Base-by-base conservation (phyloP, 225 moss, liverwort and hornwort species). In the Pseudisothecium myosuroides region DNA sequence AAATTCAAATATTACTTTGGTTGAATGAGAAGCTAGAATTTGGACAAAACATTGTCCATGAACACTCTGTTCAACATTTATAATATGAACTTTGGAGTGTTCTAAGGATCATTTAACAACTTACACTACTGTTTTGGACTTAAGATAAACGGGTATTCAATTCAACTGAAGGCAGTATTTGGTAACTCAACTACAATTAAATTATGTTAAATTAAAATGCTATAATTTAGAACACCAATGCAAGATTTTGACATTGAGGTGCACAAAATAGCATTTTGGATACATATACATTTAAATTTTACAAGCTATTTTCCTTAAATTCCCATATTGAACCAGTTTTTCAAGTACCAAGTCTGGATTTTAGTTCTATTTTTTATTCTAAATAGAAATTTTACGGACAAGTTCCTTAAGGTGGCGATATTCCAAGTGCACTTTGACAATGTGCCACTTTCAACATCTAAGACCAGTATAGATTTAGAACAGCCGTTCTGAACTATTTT, bases 1-100 rank as follows among this genome's bases (percentile, higher is more conserved):
- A 68, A 69, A 39, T 69, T 24, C 13, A 23, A 39, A 69, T 13
- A 7, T 7, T 13, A 39, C 39, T 39, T 39, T 0, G 7, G 0
- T 71, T 24, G 69, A 23, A 39, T 39, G 26, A 41, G 3, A 36
- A 71, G 5, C 8, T n/a, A 22, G 5, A 54, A 54, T n/a, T 68
- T n/a, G 8, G 39, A 13, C 24, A 69, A 23, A 69, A 69, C 23
- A 39, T 39, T 39, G 14, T 0, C 14, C 5, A 23, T 24, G 14
- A 14, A 4, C 7, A 4, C 7, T 22, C 2, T 22, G 2, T 23
- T 69, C 39, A 39, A 17, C 9, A 23, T n/a, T 37, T n/a, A 23
- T 7, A 68, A 68, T 68, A 21, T 22, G 7, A 2, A 68, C 4
- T 0, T 0, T 1, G 1, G 4, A n/a, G 23, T 68, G 7, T 72